Conservation (phyloP, 106 monocot species). For the Phalaenopsis equestris region DNA sequence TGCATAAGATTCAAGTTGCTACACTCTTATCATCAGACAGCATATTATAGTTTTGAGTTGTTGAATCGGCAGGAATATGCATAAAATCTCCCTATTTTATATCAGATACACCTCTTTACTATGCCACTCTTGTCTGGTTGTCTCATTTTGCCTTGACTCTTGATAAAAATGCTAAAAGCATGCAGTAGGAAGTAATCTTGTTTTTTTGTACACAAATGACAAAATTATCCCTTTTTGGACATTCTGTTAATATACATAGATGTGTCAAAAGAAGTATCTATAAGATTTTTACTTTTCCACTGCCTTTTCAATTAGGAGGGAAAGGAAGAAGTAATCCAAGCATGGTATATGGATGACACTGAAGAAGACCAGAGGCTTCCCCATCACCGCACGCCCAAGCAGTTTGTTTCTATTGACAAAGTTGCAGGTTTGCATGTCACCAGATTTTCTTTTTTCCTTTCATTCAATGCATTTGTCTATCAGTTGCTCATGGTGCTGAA, state of each 20-base stretch:
- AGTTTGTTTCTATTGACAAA: conserved; percentile 64
- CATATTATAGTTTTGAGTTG: background rate
- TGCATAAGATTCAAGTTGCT: background rate
- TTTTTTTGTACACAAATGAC: background rate
- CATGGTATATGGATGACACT: conserved; percentile 96
- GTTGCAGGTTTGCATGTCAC: conserved; percentile 41
- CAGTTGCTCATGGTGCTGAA: background rate
- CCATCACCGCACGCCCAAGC: conserved; percentile 85
- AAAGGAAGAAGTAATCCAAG: conserved; percentile 74
- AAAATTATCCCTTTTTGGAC: no score
- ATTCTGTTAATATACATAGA: background rate
- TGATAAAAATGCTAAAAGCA: background rate
- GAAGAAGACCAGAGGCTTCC: conserved; percentile 92
- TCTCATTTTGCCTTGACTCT: background rate
- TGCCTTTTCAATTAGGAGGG: conserved; percentile 41
- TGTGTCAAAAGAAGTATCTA: background rate
- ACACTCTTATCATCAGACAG: background rate
- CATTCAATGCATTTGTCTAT: conserved; percentile 2
- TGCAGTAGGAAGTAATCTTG: background rate
- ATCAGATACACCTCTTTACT: background rate
- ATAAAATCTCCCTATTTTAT: background rate
- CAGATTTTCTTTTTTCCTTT: conserved; percentile 5
- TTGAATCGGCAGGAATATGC: background rate
- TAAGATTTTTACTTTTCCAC: background rate
- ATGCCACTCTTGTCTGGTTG: background rate